Evolutionary conservation across 768 basidiomycete species (phyloP), one percentile per base, ranked within the genome.

Genomic region (Brasilioporus rufonigricans): DNA sequence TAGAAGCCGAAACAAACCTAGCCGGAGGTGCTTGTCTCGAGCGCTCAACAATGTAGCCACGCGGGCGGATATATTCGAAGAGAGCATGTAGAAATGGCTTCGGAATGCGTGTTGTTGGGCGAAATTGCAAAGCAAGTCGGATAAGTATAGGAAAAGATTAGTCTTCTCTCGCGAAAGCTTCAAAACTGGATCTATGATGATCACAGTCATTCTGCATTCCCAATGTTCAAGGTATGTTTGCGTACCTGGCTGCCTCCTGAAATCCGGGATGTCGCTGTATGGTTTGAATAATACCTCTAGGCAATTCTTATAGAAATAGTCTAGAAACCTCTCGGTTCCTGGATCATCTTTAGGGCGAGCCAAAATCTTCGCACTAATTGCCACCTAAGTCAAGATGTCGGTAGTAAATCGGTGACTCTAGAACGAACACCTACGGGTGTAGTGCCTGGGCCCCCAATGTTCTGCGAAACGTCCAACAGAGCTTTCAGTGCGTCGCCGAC

Each of bases 301-400:
- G 66, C 88, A 91, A 43, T 82, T 77, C 70, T 93, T 92, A 75
- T 98, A 98, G 71, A 98, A 96, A 69, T 93, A 92, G 36, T 94
- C 89, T 65, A 95, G 77, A 76, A 94, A 99, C 53, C 85, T 82
- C 69, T 98, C 97, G 1, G 87, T 87, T 33, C 84, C 81, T 7
- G 89, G 87, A 50, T 93, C 91, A 59, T 96, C 94, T 69, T 89
- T 93, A 50, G 73, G 64, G 6, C 86, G 84, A 29, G 75, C 79
- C 70, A 77, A 69, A 43, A 77, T 71, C 70, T 84, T 80, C 45
- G 74, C 73, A 38, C 62, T 69, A 45, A 71, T 62, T 65, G 61
- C 60, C 44, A 65, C 58, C 68, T 71, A 47, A 16, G 38, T 52
- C 23, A 53, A 45, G 27, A 45, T 46, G 43, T 58, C 12, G 62